Evolutionary conservation across 495 filamentous ascomycete genomes (phyloP), one percentile per base, ranked within the genome.

Genomic region (Tetracladium marchalianum): DNA sequence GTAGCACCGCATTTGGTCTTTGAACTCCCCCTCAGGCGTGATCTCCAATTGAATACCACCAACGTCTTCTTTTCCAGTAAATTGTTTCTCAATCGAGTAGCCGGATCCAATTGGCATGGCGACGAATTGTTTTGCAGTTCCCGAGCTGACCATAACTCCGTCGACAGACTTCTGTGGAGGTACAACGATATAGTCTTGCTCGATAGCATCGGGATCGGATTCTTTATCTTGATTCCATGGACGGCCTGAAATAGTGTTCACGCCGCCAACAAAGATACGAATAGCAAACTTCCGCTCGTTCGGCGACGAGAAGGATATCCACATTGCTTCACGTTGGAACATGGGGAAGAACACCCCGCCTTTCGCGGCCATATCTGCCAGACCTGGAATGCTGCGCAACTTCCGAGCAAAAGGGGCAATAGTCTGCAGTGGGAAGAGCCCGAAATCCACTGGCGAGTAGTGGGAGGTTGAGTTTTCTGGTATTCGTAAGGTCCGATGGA

Each of bases 231-330:
- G n/a, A n/a, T n/a, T n/a, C n/a, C n/a, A n/a, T 1, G 58, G 59
- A 24, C 67, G 59, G 2, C 69, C 71, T 2, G 69, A 67, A 13
- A 77, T 44, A 0, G 57, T 70, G 43, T 76, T 76, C n/a, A 75
- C 54, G 0, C 67, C 63, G 2, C 70, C 72, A 12, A 63, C 53
- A 50, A 59, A 71, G 39, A 76, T 55, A 45, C 64, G 65, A 19
- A 77, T 56, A 1, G 66, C 66, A 46, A 69, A 75, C 0, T 46
- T 59, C 1, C 31, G 0, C 1, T 36, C 7, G n/a, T n/a, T n/a
- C n/a, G n/a, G n/a, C 6, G 59, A 51, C 0, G 31, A 6, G 47
- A 75, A 67, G 0, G 49, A 50, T 41, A 75, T 61, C 65, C 67
- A 70, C 65, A 72, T 65, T 0, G 70, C 68, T 44, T 73, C 50